Evolutionary conservation across 2,329 filamentous ascomycete species (phyloP).

Genomic region (Camillea tinctor): DNA sequence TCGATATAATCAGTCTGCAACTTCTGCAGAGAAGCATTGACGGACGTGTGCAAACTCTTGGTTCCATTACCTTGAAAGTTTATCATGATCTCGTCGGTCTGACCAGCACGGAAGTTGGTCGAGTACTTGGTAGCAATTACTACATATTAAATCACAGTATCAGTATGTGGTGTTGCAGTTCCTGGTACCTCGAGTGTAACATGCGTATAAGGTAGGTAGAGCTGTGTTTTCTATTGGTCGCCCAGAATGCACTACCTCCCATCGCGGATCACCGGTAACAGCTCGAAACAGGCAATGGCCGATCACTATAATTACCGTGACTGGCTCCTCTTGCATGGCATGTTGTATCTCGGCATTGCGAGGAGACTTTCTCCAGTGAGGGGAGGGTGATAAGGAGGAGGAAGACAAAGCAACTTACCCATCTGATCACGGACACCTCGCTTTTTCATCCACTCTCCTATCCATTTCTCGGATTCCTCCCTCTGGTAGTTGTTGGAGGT

Average conservation of each 20-base stretch:
- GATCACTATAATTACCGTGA: too few relatives aligned
- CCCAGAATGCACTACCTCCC: background rate
- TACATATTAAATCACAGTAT: slow-evolving; percentile 23
- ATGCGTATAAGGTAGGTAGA: background rate
- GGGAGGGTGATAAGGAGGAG: background rate
- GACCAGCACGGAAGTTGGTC: slow-evolving; percentile 52
- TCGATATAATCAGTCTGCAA: slow-evolving; percentile 70
- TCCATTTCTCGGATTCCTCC: slow-evolving; percentile 61
- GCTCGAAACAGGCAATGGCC: background rate
- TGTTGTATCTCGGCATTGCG: background rate
- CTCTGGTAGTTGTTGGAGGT: slow-evolving; percentile 68
- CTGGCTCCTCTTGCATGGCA: too few relatives aligned
- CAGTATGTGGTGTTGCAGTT: background rate
- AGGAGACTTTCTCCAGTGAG: background rate
- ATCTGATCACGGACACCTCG: slow-evolving; percentile 65
- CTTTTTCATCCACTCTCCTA: slow-evolving; percentile 70
- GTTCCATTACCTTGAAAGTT: slow-evolving; percentile 59
- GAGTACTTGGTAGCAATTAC: slow-evolving; percentile 71
- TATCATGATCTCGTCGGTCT: slow-evolving; percentile 42
- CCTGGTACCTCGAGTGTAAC: background rate
- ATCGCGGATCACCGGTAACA: background rate
- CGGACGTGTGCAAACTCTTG: slow-evolving; percentile 58
- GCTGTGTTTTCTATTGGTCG: too few relatives aligned
- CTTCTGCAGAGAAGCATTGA: slow-evolving; percentile 57
- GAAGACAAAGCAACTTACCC: slow-evolving; percentile 38